A percentile compares a stretch with the other conserved stretches of the same genome.
These are phyloP conservation scores for Wickerhamiella kurtzmanii DNA, from an alignment of 805 yeast species.

Conservation along the genomic window DNA sequence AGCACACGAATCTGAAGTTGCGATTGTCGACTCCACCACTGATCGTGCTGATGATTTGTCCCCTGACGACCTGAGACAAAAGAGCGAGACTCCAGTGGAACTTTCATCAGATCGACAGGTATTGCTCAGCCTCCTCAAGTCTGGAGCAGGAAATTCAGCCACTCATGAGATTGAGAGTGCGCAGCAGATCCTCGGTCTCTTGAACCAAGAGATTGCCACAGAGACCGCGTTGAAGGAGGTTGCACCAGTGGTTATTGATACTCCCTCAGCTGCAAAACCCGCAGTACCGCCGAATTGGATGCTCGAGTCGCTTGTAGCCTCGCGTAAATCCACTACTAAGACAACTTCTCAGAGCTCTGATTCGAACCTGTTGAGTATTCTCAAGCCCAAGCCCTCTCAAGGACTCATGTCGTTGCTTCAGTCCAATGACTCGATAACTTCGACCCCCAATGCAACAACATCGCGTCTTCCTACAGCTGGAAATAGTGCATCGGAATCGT, in stretches of 20 bases:
- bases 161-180: slow-evolving; percentile 20
- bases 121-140: slow-evolving; percentile 19
- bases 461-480: not conserved
- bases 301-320: slow-evolving; percentile 15
- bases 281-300: slow-evolving; percentile 17
- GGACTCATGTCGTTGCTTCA: not conserved
- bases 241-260: slow-evolving; percentile 1
- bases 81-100: not conserved
- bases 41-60: not conserved
- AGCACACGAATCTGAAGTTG: too few relatives aligned
- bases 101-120: slow-evolving; percentile 16
- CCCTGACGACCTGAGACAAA: not conserved
- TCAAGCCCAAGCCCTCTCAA: slow-evolving; percentile 1
- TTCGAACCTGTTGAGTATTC: not conserved
- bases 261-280: slow-evolving; percentile 5
- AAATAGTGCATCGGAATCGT: not conserved
- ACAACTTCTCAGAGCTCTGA: not conserved
- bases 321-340: slow-evolving; percentile 9
- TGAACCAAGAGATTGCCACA: slow-evolving; percentile 17
- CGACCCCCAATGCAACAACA: not conserved
- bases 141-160: slow-evolving; percentile 8
- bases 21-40: not conserved
- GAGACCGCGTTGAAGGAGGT: slow-evolving; percentile 4
- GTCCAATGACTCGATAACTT: not conserved
- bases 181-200: slow-evolving; percentile 22